Conservation (phyloP, 495 filamentous ascomycete genomes). For the Podospora comata region DNA sequence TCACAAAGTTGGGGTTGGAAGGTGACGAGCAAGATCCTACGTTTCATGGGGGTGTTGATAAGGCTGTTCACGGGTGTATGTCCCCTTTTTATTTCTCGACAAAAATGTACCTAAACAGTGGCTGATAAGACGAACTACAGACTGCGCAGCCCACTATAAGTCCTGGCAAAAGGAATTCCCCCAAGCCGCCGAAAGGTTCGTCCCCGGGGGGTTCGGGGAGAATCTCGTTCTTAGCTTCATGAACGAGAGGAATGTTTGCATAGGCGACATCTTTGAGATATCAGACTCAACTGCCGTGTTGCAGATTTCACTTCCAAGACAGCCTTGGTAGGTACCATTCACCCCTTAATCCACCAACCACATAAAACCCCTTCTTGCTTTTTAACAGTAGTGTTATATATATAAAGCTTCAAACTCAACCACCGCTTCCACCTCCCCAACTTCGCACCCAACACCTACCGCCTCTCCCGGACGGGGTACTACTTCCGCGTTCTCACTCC, state of each 20-base stretch:
- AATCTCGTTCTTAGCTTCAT: constrained; percentile 50
- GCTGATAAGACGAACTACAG: constrained; percentile 19
- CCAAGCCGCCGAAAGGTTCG: constrained; percentile 40
- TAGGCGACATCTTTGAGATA: constrained; percentile 47
- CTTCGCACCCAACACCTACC: constrained; percentile 53
- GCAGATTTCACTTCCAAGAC: constrained; percentile 45
- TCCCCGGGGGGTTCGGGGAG: constrained; percentile 55
- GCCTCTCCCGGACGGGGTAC: constrained; percentile 52
- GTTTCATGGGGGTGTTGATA: constrained; percentile 54
- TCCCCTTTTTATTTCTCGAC: background rate
- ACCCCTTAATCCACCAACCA: background rate
- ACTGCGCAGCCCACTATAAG: constrained; percentile 52
- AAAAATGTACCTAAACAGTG: background rate
- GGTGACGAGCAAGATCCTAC: constrained; percentile 56
- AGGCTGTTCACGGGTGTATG: constrained; percentile 56
- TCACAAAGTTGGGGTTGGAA: constrained; percentile 46
- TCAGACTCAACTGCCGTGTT: constrained; percentile 14
- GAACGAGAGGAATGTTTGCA: constrained; percentile 58
- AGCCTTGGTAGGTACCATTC: constrained; percentile 38
- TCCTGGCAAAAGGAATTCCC: constrained; percentile 47
- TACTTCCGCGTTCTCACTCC: constrained; percentile 51
- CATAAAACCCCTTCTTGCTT: too few species aligned
- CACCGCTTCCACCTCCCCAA: constrained; percentile 53
- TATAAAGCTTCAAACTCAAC: constrained; percentile 50
- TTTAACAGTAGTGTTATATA: too few species aligned